Base-by-base conservation (phyloP, 768 basidiomycete genomes). In the Hypholoma sublateritium region DNA sequence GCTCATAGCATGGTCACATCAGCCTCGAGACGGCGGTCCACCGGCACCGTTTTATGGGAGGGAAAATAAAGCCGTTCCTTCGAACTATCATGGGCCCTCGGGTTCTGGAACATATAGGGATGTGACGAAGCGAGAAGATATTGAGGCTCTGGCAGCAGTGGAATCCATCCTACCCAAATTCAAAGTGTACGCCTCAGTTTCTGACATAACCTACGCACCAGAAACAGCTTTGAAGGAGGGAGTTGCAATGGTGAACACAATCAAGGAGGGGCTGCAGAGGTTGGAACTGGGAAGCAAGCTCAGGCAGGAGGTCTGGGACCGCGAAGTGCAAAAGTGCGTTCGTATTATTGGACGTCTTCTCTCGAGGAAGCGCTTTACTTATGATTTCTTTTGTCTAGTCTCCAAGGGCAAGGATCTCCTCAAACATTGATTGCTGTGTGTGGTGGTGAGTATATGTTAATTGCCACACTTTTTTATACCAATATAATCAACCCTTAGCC, bases 351-450 rank as follows among this genome's bases (percentile, higher is more conserved):
- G 39, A 21, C 37, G 37, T 46, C 28, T 19, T n/a, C 3, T 28
- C 6, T 14, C n/a, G 2, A 17, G 28, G 11, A 53, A 44, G 47
- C 34, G 5, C 17, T 17, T 16, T 47, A 22, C 17, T 6, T 8
- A 22, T 46, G 4, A 22, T 28, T 3, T 6, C 4, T 16, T 46
- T 24, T 42, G 35, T 41, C 50, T 41, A 86, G 85, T 59, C 73
- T 85, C 5, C 66, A 77, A 55, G 65, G 65, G 36, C 81, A 84
- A 62, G 78, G 77, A 2, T 69, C 77, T 1, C 85, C 85, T 2
- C 80, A 76, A 11, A 86, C 83, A 13, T 69, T 86, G 60, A 85
- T 86, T 56, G 84, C 85, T n/a, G 77, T 87, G 6, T 86, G 85
- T 57, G 85, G 85, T 45, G 83, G 83, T 82, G 66, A 25, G 73